A percentile compares a stretch with the other conserved stretches of the same genome.
These are phyloP conservation scores for Penicillium decumbens DNA, from an alignment of 2,329 filamentous ascomycete species.

Conservation along the genomic window DNA sequence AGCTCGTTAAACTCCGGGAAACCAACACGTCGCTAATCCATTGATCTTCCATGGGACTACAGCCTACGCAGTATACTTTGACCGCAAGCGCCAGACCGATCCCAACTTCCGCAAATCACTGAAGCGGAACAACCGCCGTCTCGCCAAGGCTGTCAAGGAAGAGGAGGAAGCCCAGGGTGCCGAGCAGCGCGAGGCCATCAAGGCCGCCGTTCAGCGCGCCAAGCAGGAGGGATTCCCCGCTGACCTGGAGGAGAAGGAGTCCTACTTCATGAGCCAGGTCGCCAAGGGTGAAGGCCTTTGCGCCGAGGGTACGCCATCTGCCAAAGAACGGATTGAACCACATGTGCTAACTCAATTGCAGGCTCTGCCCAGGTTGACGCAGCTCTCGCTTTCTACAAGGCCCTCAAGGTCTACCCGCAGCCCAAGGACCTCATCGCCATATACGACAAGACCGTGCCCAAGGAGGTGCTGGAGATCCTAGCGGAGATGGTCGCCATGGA, in stretches of 20 bases:
- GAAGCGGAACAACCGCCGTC: conserved; percentile 46
- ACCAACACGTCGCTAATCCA: conserved; percentile 7
- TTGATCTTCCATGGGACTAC: background rate
- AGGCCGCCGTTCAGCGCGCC: conserved; percentile 69
- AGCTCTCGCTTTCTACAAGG: conserved; percentile 94
- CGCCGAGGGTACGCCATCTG: conserved; percentile 64
- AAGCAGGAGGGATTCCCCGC: conserved; percentile 88
- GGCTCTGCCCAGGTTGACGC: conserved; percentile 62
- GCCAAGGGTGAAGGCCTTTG: conserved; percentile 80
- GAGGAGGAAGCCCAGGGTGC: conserved; percentile 46
- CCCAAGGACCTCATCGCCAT: conserved; percentile 89
- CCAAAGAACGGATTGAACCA: background rate
- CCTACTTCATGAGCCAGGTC: conserved; percentile 95
- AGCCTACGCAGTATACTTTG: conserved; percentile 65
- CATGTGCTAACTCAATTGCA: conserved; percentile 16
- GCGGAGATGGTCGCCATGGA: conserved; percentile 98
- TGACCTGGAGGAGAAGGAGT: conserved; percentile 87
- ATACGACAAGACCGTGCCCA: conserved; percentile 97
- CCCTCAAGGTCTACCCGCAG: conserved; percentile 94
- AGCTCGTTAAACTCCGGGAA: conserved; percentile 1
- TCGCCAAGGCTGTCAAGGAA: conserved; percentile 47
- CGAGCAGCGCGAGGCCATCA: conserved; percentile 61
- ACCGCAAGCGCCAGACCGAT: conserved; percentile 61
- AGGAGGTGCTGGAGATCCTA: conserved; percentile 93
- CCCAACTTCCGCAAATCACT: conserved; percentile 59